Evolutionary conservation across 1,284 basidiomycete species (phyloP).

Genomic region (Austroboletus rostrupii): DNA sequence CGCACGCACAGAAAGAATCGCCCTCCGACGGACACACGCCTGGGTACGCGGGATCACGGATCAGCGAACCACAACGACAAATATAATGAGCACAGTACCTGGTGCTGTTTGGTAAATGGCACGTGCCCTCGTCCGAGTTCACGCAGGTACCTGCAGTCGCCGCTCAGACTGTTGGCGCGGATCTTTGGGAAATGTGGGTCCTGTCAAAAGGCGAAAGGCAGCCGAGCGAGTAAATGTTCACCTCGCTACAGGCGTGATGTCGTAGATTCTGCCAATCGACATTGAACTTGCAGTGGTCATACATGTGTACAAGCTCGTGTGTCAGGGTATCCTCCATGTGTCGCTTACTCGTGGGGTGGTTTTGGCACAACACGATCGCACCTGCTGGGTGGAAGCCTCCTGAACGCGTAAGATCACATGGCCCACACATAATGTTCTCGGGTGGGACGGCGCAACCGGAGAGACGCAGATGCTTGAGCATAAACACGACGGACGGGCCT

Average conservation of each 20-base stretch:
- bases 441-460: too few relatives aligned
- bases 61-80: slow-evolving; percentile 8
- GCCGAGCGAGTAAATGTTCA: slow-evolving; percentile 36
- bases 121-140: slow-evolving; percentile 76
- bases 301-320: slow-evolving; percentile 96
- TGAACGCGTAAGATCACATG: slow-evolving; percentile 43
- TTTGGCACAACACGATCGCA: slow-evolving; percentile 78
- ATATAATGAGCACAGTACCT: slow-evolving; percentile 45
- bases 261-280: slow-evolving; percentile 78
- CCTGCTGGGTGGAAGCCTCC: slow-evolving; percentile 86
- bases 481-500: slow-evolving; percentile 70
- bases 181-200: slow-evolving; percentile 52
- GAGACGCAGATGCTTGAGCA: slow-evolving; percentile 77
- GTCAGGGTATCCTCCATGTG: slow-evolving; percentile 93
- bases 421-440: too few relatives aligned
- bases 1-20: slow-evolving; percentile 74
- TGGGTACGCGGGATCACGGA: slow-evolving; percentile 29
- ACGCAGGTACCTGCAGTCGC: slow-evolving; percentile 83
- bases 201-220: slow-evolving; percentile 1
- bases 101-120: slow-evolving; percentile 84
- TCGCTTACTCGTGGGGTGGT: slow-evolving; percentile 73
- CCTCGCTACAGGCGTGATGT: slow-evolving; percentile 89
- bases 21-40: slow-evolving; percentile 88
- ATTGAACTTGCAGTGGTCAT: slow-evolving; percentile 65
- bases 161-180: slow-evolving; percentile 88